A percentile compares a stretch with the other conserved stretches of the same genome.
Conservation (phyloP, 2,329 filamentous ascomycete genomes). For the Calonectria henricotiae region DNA sequence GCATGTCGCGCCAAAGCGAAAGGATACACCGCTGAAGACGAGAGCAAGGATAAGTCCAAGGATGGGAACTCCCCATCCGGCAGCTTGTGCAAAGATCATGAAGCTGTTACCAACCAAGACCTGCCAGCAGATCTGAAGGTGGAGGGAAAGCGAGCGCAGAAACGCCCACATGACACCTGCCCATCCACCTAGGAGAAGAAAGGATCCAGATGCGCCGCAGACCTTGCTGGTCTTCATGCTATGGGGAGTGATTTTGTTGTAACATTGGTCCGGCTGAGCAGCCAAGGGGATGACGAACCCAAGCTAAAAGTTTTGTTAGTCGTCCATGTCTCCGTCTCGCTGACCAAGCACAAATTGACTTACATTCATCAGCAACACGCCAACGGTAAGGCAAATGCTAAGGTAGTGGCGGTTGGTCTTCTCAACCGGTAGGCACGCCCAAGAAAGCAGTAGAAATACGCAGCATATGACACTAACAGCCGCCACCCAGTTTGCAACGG, state of each 20-base stretch:
- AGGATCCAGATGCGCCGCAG: constrained; percentile 90
- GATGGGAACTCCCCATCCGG: constrained; percentile 89
- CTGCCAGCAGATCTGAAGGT: constrained; percentile 99
- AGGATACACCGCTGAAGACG: constrained; percentile 91
- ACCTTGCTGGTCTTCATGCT: constrained; percentile 88
- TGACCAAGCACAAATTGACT: constrained; percentile 58
- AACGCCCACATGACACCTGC: constrained; percentile 92
- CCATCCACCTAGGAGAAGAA: constrained; percentile 90
- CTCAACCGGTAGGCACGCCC: constrained; percentile 85
- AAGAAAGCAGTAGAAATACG: constrained; percentile 85
- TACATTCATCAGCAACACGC: constrained; percentile 85
- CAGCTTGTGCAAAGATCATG: constrained; percentile 86
- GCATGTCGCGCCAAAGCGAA: constrained; percentile 91
- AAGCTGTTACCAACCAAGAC: constrained; percentile 89
- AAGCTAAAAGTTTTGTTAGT: constrained; percentile 68
- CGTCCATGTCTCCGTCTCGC: background rate
- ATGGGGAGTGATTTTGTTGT: constrained; percentile 91
- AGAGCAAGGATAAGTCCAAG: constrained; percentile 84
- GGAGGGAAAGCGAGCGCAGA: constrained; percentile 89
- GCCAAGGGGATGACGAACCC: constrained; percentile 93
- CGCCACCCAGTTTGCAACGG: constrained; percentile 86
- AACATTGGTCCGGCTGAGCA: constrained; percentile 85
- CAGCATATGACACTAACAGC: constrained; percentile 82
- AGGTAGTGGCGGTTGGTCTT: constrained; percentile 95
- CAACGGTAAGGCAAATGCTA: constrained; percentile 87